Evolutionary conservation across 176 grass and related monocot species (phyloP), one percentile per base, ranked within the genome.

Genomic region (Raddia guianensis): DNA sequence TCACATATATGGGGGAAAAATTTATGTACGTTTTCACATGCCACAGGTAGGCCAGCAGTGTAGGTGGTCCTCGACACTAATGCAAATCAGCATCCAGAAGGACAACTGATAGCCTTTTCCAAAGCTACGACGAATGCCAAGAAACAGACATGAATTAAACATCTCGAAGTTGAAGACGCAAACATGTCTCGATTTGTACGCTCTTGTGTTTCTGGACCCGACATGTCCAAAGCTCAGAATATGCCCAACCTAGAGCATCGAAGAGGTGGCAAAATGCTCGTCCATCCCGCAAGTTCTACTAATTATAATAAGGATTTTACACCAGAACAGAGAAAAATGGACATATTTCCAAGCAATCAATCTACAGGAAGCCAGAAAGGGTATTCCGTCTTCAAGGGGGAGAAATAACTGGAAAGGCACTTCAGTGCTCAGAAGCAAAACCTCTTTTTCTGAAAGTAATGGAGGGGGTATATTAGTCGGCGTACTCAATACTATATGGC

Each of bases 361-460:
- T 66, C 49, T 44, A 56, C 32, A 77, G 40, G 2, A 83, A 40
- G 27, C 27, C 27, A 27, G 27, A 21, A 68, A 27, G 27, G 27
- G 35, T 37, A 14, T n/a, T 13, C 61, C 34, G 13, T n/a, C 51
- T 35, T 62, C 12, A 49, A 60, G 16, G 18, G 72, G 43, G 11
- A 32, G 2, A 27, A 12, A 78, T 35, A 65, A 37, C 19, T 45
- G 48, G 19, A 11, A 52, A 13, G 35, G 10, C 6, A 65, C 47
- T 51, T 66, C 50, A 7, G 14, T 48, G 54, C 56, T 85, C 20
- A 91, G 62, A 86, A 89, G 56, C 92, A 91, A 7, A 91, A 79
- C 59, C 86, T 89, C 61, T 73, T 86, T n/a, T 74, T 84, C 92
- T 94, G 72, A 68, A 86, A 61, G 66, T 33, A 48, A 72, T n/a